Percentiles rank a stretch among this genome's conserved stretches.
Evolutionary conservation across 2,329 filamentous ascomycete genomes (phyloP).

Genomic region (Ascochyta viciae-villosae): DNA sequence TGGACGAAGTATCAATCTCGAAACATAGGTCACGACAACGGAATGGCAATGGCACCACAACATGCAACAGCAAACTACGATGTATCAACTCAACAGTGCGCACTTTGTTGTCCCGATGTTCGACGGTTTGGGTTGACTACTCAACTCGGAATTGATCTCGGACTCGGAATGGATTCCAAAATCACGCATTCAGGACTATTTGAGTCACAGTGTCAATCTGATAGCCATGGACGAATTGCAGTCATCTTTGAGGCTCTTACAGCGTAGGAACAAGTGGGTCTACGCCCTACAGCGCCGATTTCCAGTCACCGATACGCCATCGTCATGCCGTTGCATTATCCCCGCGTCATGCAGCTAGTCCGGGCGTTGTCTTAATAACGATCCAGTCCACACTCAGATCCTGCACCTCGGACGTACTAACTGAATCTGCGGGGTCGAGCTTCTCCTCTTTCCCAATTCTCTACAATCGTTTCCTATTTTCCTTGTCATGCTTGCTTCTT

Average conservation of each 20-base stretch:
- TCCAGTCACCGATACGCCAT: conserved; percentile 9
- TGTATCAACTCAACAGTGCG: background rate
- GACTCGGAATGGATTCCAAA: conserved; percentile 9
- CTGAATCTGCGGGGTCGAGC: conserved; percentile 17
- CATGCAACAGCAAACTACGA: background rate
- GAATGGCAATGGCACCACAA: background rate
- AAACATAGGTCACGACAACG: conserved; percentile 63
- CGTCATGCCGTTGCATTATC: conserved; percentile 20
- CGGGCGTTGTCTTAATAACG: conserved; percentile 21
- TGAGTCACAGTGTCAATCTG: conserved; percentile 9
- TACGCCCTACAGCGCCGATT: conserved; percentile 14
- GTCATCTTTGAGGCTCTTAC: conserved; percentile 9
- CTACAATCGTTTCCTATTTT: background rate
- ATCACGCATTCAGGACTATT: background rate
- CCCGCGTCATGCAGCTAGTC: conserved; percentile 21
- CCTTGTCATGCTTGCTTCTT: conserved; percentile 7
- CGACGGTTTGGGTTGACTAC: background rate
- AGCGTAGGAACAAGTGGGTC: conserved; percentile 14
- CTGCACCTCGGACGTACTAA: conserved; percentile 21
- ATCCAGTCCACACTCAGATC: conserved; percentile 7
- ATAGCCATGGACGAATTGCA: conserved; percentile 3
- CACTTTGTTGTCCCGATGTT: background rate
- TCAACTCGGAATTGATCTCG: conserved; percentile 15
- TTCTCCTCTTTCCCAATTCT: background rate
- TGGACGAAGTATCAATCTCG: conserved; percentile 94